These are phyloP conservation scores for Pseudoscleropodium purum DNA, from an alignment of 225 moss, liverwort and hornwort species.

Conservation along the genomic window DNA sequence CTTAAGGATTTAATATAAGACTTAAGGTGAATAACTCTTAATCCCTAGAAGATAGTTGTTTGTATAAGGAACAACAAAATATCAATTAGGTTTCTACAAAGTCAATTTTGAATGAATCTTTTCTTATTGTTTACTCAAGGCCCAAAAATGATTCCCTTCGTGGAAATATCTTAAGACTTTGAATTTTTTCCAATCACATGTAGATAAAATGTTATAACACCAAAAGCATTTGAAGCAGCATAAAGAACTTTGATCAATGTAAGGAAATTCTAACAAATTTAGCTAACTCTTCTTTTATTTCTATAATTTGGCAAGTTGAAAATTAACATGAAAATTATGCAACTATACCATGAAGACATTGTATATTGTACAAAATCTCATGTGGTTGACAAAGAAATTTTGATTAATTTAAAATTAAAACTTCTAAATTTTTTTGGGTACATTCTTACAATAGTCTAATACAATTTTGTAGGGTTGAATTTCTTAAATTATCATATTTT, in stretches of 20 bases:
- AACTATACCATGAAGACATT: not conserved
- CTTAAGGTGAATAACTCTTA: accelerated
- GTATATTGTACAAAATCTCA: not conserved
- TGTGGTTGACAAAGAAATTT: accelerated
- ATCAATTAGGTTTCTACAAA: not conserved
- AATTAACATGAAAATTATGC: not conserved
- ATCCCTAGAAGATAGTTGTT: not conserved
- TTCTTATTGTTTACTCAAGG: not conserved
- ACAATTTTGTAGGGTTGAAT: not conserved
- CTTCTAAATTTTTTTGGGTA: no score
- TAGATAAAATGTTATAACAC: not conserved
- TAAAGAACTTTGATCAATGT: accelerated
- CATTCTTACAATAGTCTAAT: not conserved
- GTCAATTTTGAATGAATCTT: not conserved
- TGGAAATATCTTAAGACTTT: not conserved
- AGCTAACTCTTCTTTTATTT: not conserved
- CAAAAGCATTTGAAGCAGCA: accelerated
- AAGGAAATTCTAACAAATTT: accelerated
- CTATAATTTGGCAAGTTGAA: not conserved
- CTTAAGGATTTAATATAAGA: accelerated
- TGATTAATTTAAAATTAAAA: not conserved
- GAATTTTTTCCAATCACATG: accelerated
- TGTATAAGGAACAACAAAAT: not conserved
- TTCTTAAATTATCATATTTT: not conserved
- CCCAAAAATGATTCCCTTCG: accelerated